Evolutionary conservation across 495 filamentous ascomycete genomes (phyloP).

Genomic region (Clavariopsis aquatica): DNA sequence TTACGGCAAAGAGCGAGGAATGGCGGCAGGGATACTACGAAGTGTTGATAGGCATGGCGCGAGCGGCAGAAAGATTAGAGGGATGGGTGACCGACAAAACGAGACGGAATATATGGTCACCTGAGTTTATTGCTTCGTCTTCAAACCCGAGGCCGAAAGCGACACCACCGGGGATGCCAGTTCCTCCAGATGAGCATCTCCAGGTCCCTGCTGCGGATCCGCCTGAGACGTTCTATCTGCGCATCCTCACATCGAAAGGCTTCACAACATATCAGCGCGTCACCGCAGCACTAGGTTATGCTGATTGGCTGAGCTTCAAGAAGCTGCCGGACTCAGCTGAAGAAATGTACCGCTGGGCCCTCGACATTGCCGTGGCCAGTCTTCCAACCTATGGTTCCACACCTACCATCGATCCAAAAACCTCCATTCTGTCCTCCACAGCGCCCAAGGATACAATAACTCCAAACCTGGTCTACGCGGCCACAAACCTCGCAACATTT

Average conservation of each 20-base stretch:
- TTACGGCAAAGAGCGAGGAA: constrained; percentile 70
- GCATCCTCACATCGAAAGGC: constrained; percentile 73
- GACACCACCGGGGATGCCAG: constrained; percentile 55
- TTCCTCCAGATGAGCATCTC: constrained; percentile 66
- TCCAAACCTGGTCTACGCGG: constrained; percentile 68
- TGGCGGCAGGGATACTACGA: constrained; percentile 86
- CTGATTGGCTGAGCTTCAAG: constrained; percentile 80
- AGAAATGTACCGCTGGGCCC: constrained; percentile 69
- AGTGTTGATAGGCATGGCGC: constrained; percentile 71
- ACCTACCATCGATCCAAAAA: constrained; percentile 60
- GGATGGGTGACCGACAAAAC: constrained; percentile 70
- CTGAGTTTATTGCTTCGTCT: constrained; percentile 71
- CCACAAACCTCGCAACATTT: constrained; percentile 76
- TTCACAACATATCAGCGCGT: constrained; percentile 73
- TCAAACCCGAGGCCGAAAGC: constrained; percentile 80
- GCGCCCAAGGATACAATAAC: constrained; percentile 52
- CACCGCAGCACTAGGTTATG: constrained; percentile 77
- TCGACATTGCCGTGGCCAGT: constrained; percentile 64
- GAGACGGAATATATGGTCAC: constrained; percentile 58
- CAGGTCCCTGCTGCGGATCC: constrained; percentile 63
- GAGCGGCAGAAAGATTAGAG: constrained; percentile 76
- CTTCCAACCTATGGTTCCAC: constrained; percentile 45
- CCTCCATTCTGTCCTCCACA: constrained; percentile 58
- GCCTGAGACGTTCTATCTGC: constrained; percentile 73
- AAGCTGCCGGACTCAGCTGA: constrained; percentile 59